These are phyloP conservation scores for Nicotiana sylvestris DNA, from an alignment of 257 asterid species.

Conservation along the genomic window DNA sequence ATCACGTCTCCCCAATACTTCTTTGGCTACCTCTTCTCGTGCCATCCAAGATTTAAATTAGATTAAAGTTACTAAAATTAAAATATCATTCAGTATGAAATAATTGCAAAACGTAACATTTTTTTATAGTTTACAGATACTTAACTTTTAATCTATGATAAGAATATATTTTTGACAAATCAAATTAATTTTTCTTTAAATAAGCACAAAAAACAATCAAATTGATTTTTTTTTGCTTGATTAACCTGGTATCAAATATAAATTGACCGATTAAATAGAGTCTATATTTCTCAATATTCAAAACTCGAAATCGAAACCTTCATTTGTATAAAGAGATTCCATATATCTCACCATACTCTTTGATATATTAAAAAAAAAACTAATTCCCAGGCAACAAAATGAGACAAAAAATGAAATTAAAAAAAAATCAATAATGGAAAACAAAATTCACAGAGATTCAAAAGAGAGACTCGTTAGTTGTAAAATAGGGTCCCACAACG, in stretches of 20 bases:
- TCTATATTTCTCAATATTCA: too few species aligned
- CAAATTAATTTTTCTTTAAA: background rate
- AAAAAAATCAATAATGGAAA: background rate
- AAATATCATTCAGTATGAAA: background rate
- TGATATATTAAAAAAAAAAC: too few species aligned
- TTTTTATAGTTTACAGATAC: background rate
- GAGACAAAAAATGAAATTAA: background rate
- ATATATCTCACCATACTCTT: too few species aligned
- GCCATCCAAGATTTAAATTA: too few species aligned
- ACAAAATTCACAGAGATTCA: background rate
- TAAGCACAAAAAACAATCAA: background rate
- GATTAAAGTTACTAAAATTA: background rate
- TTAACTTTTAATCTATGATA: background rate
- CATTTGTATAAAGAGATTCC: too few species aligned
- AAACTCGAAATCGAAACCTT: too few species aligned
- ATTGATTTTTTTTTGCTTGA: background rate
- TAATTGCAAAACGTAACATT: background rate
- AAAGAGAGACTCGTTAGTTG: background rate
- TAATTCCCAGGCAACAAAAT: background rate
- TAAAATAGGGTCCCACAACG: background rate
- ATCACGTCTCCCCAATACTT: too few species aligned
- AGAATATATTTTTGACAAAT: background rate
- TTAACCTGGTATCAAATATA: too few species aligned
- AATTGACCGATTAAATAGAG: too few species aligned
- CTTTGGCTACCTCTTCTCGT: too few species aligned